A percentile compares a stretch with the other conserved stretches of the same genome.
phyloP scores from a whole-genome alignment of 805 yeast species.

The Saccharomycopsis selenospora region DNA sequence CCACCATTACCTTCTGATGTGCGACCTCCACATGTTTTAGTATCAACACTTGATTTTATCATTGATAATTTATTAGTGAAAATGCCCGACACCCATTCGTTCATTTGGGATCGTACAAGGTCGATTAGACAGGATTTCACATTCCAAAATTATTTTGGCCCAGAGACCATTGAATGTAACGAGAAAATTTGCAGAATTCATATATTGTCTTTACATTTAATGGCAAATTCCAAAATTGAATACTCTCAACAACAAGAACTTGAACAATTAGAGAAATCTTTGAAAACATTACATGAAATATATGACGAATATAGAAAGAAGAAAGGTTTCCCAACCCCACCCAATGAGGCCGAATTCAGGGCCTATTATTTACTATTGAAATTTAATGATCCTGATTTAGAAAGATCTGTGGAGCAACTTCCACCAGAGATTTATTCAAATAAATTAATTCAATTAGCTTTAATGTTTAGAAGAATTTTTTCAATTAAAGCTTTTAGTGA shows the following conservation, averaged over 20 bases:
- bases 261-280: conserved; percentile 86
- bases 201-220: conserved; percentile 68
- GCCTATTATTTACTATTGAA: conserved; percentile 80
- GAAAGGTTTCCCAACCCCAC: conserved; percentile 51
- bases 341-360: conserved; percentile 89
- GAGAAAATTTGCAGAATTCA: conserved; percentile 89
- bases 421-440: conserved; percentile 52
- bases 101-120: conserved; percentile 95
- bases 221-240: conserved; percentile 63
- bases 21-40: conserved; percentile 77
- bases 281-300: conserved; percentile 82
- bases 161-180: conserved; percentile 88
- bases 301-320: conserved; percentile 72
- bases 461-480: conserved; percentile 58
- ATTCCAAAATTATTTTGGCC: conserved; percentile 87
- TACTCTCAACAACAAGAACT: conserved; percentile 92
- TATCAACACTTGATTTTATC: conserved; percentile 61
- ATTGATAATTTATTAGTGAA: conserved; percentile 54
- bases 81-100: conserved; percentile 81
- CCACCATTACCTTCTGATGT: conserved; percentile 98
- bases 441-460: conserved; percentile 58
- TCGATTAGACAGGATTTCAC: conserved; percentile 96
- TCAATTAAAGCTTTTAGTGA: conserved; percentile 48
- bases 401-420: conserved; percentile 60
- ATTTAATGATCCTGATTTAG: conserved; percentile 77